Conservation (phyloP, 2,329 filamentous ascomycete genomes). For the Kalmusia sp. region DNA sequence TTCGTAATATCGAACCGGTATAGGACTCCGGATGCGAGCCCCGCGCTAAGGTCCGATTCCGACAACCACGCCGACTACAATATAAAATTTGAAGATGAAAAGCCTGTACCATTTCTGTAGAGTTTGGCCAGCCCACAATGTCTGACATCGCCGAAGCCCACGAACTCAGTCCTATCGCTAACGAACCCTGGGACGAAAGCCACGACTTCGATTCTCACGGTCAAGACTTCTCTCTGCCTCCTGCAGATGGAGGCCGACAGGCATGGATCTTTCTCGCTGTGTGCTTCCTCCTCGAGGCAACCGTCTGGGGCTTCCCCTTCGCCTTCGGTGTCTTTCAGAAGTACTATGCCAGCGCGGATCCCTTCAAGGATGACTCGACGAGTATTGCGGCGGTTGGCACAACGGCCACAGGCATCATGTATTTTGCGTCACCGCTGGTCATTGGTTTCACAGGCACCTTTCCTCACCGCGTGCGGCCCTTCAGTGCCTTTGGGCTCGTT, state of each 20-base stretch:
- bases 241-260: slow-evolving; percentile 54
- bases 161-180: background rate
- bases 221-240: slow-evolving; percentile 36
- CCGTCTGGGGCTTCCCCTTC: slow-evolving; percentile 36
- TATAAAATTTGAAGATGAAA: too few relatives aligned
- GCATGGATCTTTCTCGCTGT: slow-evolving; percentile 59
- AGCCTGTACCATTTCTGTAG: too few relatives aligned
- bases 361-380: background rate
- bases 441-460: slow-evolving; percentile 27
- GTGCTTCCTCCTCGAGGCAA: slow-evolving; percentile 56
- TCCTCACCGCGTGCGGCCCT: slow-evolving; percentile 35
- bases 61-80: background rate
- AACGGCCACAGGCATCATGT: slow-evolving; percentile 47
- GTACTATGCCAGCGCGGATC: slow-evolving; percentile 2
- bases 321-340: slow-evolving; percentile 15
- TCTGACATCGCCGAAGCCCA: background rate
- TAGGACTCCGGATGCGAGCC: background rate
- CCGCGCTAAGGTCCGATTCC: background rate
- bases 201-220: background rate
- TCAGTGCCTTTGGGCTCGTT: slow-evolving; percentile 37
- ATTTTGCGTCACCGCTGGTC: slow-evolving; percentile 49
- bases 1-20: too few relatives aligned
- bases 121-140: too few relatives aligned
- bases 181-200: background rate
- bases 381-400: background rate